Conservation (phyloP, 1,284 basidiomycete species). For the Pseudozyma tsukubaensis region DNA sequence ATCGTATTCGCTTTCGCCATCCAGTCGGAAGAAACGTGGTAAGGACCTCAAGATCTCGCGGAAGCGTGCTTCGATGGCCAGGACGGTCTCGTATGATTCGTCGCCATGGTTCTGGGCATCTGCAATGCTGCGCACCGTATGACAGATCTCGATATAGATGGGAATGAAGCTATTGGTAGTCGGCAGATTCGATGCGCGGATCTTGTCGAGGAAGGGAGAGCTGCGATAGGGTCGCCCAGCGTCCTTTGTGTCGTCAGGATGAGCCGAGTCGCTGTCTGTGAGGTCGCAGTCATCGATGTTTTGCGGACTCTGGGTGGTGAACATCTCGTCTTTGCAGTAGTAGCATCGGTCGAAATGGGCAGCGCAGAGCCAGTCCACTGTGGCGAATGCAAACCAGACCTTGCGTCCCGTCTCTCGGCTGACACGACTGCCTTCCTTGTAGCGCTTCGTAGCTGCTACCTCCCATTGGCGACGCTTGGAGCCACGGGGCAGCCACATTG, state of each 20-base stretch:
- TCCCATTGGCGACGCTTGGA: constrained; percentile 24
- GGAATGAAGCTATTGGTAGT: constrained; percentile 56
- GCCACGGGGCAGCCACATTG: constrained; percentile 43
- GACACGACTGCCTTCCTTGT: constrained; percentile 40
- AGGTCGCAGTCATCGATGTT: constrained; percentile 60
- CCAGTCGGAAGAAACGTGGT: constrained; percentile 53
- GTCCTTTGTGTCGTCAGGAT: constrained; percentile 8
- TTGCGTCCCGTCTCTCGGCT: constrained; percentile 42
- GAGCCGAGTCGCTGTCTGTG: constrained; percentile 16
- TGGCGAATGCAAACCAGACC: constrained; percentile 49
- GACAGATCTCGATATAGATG: constrained; percentile 51
- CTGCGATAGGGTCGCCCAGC: constrained; percentile 14
- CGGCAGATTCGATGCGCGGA: constrained; percentile 28
- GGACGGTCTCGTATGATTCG: constrained; percentile 49
- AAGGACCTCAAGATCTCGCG: constrained; percentile 44
- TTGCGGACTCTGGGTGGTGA: constrained; percentile 52
- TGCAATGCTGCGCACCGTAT: constrained; percentile 46
- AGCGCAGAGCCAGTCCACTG: constrained; percentile 45
- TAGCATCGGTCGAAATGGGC: constrained; percentile 46
- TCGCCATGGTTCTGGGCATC: constrained; percentile 39
- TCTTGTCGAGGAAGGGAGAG: constrained; percentile 28
- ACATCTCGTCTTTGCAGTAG: constrained; percentile 45
- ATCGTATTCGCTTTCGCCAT: constrained; percentile 57
- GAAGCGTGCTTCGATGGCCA: constrained; percentile 53
- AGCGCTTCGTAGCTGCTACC: constrained; percentile 28